Evolutionary conservation across 768 basidiomycete species (phyloP).

Genomic region (Russula griseocarnosa): DNA sequence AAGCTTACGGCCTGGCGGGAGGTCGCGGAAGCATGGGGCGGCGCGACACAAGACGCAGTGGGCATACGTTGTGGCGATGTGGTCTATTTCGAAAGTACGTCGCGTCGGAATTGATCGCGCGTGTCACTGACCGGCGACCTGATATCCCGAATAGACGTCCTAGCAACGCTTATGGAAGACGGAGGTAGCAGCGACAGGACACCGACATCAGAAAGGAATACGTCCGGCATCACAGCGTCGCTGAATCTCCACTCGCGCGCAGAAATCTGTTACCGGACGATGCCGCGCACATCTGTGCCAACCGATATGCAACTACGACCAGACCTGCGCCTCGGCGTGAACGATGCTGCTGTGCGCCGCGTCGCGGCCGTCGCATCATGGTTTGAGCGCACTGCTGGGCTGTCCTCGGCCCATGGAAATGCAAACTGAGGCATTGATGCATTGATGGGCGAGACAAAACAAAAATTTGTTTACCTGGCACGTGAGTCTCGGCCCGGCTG

Average conservation of each 20-base stretch:
- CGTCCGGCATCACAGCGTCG: constrained; percentile 52
- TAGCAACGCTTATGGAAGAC: constrained; percentile 43
- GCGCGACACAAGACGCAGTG: constrained; percentile 40
- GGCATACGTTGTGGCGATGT: constrained; percentile 68
- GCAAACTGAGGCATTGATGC: not conserved
- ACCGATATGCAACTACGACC: constrained; percentile 58
- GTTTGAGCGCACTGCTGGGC: constrained; percentile 72
- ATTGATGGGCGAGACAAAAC: too few relatives aligned
- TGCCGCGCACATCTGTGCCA: constrained; percentile 48
- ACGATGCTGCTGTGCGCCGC: constrained; percentile 63
- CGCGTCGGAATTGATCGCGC: not conserved
- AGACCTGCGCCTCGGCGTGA: constrained; percentile 65
- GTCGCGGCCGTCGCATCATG: constrained; percentile 63
- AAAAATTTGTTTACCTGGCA: not conserved
- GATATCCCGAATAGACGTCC: constrained; percentile 44
- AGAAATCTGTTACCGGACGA: constrained; percentile 74
- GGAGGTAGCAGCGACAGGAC: constrained; percentile 2
- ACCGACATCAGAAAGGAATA: not conserved
- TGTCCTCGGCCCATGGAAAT: constrained; percentile 30
- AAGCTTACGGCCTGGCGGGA: constrained; percentile 80
- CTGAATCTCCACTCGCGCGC: constrained; percentile 57
- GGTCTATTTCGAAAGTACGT: constrained; percentile 62
- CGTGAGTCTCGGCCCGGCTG: not conserved
- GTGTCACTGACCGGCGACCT: not conserved
- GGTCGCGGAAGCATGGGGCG: constrained; percentile 68